Conservation (phyloP, 2,329 filamentous ascomycete genomes). For the Sporothrix pallida region DNA sequence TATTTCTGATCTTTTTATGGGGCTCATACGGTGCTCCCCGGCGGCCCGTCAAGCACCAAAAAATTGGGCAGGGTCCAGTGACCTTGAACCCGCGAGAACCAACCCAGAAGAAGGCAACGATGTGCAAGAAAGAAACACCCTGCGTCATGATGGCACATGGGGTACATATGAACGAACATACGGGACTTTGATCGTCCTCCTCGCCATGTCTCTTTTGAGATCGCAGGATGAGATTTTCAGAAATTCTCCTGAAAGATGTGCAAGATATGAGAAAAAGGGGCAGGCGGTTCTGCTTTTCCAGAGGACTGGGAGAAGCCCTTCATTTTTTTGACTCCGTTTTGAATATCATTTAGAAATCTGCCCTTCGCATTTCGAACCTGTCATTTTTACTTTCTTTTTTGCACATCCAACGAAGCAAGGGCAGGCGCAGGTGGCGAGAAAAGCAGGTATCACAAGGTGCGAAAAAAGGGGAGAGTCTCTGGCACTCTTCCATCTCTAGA, state of each 20-base stretch:
- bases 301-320: not conserved
- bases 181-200: not conserved
- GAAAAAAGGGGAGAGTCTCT: not conserved
- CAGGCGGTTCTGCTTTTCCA: not conserved
- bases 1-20: constrained; percentile 1
- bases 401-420: not conserved
- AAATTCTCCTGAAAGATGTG: constrained; percentile 2
- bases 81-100: not conserved
- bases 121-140: not conserved
- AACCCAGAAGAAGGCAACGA: not conserved
- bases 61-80: not conserved
- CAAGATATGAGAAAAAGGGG: not conserved
- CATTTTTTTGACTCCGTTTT: not conserved
- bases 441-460: constrained; percentile 3
- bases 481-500: not conserved
- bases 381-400: constrained; percentile 16
- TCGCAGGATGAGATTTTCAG: not conserved
- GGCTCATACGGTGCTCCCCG: constrained; percentile 20
- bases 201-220: not conserved
- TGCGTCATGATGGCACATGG: not conserved
- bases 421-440: not conserved
- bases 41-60: constrained; percentile 26
- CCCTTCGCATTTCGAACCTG: not conserved
- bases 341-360: not conserved
- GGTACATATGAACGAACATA: no score